A percentile compares a stretch with the other conserved stretches of the same genome.
Conservation (phyloP, 106 monocot species). For the Ottelia alismoides region DNA sequence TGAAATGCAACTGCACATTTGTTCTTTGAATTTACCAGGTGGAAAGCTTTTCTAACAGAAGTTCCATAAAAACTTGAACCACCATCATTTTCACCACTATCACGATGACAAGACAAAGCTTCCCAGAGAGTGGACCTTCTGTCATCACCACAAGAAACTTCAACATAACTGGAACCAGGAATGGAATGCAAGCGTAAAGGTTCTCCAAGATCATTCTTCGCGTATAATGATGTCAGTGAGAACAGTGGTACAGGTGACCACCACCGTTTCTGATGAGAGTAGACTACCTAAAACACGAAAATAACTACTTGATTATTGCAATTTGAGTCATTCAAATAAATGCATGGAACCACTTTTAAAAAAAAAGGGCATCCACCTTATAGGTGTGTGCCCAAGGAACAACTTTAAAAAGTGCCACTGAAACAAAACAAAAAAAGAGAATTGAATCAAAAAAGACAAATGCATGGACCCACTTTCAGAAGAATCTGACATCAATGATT, state of each 20-base stretch:
- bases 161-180: constrained; percentile 61
- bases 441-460: background rate
- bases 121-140: constrained; percentile 47
- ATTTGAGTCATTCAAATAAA: too few species aligned
- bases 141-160: constrained; percentile 46
- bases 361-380: too few species aligned
- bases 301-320: too few species aligned
- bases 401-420: too few species aligned
- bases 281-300: constrained; percentile 45
- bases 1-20: constrained; percentile 55
- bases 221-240: constrained; percentile 63
- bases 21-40: constrained; percentile 69
- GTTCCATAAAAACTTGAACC: constrained; percentile 12
- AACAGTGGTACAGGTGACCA: constrained; percentile 26
- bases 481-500: background rate
- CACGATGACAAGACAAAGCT: constrained; percentile 20
- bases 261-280: constrained; percentile 34
- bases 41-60: constrained; percentile 35
- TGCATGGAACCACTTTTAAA: too few species aligned
- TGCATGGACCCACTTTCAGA: background rate
- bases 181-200: constrained; percentile 40
- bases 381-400: too few species aligned
- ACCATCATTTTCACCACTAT: constrained; percentile 24
- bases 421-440: too few species aligned
- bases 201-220: constrained; percentile 40